Percentiles rank a stretch among this genome's conserved stretches.
Evolutionary conservation across 208 protist genomes (phyloP).

Genomic region (Trypanosoma scelopori): DNA sequence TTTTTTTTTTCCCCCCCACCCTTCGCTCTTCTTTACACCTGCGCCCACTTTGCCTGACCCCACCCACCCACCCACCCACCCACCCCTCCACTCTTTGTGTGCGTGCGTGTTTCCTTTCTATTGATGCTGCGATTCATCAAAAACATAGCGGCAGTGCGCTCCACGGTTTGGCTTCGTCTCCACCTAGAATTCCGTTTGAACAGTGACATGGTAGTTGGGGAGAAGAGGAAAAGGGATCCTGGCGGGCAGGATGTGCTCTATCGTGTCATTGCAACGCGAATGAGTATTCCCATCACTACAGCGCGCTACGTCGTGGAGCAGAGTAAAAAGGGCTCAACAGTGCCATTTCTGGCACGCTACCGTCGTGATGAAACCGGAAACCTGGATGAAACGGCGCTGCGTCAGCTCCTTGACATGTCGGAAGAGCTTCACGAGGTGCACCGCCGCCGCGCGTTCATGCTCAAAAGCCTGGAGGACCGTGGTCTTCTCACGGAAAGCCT

Average conservation of each 20-base stretch:
- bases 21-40: constrained; percentile 10
- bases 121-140: constrained; percentile 14
- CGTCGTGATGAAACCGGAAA: constrained; percentile 74
- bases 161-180: not conserved
- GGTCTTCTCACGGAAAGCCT: constrained; percentile 69
- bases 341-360: constrained; percentile 90
- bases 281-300: constrained; percentile 31
- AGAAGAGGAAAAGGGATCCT: not conserved
- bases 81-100: constrained; percentile 3
- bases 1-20: too few species aligned
- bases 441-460: constrained; percentile 74
- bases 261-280: constrained; percentile 39
- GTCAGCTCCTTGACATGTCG: constrained; percentile 59
- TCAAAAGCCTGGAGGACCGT: constrained; percentile 63
- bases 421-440: constrained; percentile 74
- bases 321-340: constrained; percentile 66
- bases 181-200: not conserved
- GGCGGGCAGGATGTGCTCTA: constrained; percentile 24
- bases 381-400: constrained; percentile 64
- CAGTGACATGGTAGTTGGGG: not conserved
- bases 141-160: not conserved
- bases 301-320: constrained; percentile 65
- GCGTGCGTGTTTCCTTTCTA: constrained; percentile 2
- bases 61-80: constrained; percentile 2
- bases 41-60: too few species aligned